Base-by-base conservation (phyloP, 2,329 filamentous ascomycete genomes). In the Cryoendolithus antarcticus region DNA sequence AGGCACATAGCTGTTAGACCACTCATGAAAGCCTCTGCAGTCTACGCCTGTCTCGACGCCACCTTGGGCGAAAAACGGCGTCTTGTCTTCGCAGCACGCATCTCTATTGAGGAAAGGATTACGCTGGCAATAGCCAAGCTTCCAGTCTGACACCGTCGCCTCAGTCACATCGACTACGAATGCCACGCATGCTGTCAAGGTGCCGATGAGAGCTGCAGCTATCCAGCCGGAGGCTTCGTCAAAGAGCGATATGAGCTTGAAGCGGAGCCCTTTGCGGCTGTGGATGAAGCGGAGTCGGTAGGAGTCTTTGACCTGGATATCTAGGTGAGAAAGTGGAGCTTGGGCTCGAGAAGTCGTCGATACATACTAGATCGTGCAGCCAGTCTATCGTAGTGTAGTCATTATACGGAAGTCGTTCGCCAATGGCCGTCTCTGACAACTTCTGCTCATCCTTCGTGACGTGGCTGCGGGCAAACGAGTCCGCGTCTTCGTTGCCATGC, bases 351-450 rank as follows among this genome's bases (percentile, higher is more conserved):
- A 19, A n/a, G 30, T 8, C 7, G 34, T 34, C 9, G 19, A 12
- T 3, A 21, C 44, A 12, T 51, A 72, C 69, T 40, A 77, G 54
- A 48, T 75, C 72, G 52, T 75, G 74, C 7, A 77, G 60, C 72
- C 72, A 77, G 54, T 78, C 73, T 41, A 77, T 76, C 1, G 72
- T 75, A 6, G 69, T 72, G 47, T 78, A 77, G 45, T 76, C 69
- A 49, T 74, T 75, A 50, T 77, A 78, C 1, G 71, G 68, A 12
- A 76, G 53, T 37, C 72, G 58, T 50, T 77, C 73, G 32, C 71
- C 72, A 8, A 72, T 59, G 1, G 67, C 59, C 15, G 63, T 67
- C 3, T 57, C 56, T 5, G 50, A 58, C 39, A 73, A 54, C 11
- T 63, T 62, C 42, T 63, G 64, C 45, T 73, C 70, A 34, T 71